Base-by-base conservation (phyloP, 768 basidiomycete species). In the Exidia glandulosa region DNA sequence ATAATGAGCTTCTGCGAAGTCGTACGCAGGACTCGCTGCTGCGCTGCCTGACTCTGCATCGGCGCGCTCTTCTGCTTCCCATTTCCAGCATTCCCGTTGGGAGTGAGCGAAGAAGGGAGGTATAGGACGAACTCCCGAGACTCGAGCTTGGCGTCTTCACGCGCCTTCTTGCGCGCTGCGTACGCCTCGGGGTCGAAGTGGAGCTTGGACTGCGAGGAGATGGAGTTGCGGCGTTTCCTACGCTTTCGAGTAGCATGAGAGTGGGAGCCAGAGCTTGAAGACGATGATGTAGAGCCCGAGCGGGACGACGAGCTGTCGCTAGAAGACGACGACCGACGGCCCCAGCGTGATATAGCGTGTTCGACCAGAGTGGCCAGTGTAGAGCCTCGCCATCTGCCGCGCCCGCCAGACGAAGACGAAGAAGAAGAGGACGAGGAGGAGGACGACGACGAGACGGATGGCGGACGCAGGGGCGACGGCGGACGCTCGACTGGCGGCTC, bases 271-370 rank as follows among this genome's bases (percentile, higher is more conserved):
- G 16, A n/a, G 50, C 30, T 54, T 10, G 70, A 69, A 55, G 73
- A 71, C 32, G 71, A 71, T 29, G 73, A 72, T 32, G 69, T 63
- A 7, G 75, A 74, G 33, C 60, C 52, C 12, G 61, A 58, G 3
- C 60, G 56, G 10, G 45, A 47, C 2, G 63, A 60, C 1, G 76
- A 76, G n/a, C 78, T 78, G 0, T 80, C 74, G 2, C 73, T 67
- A 1, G 76, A 73, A 1, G 74, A 72, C 14, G 63, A 62, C 66
- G 76, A 77, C 45, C 77, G 76, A 62, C 82, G 75, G 25, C 86
- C 86, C 87, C 87, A 90, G 61, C 83, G 79, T 36, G 83, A 73
- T 61, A 88, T 87, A 6, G 87, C 87, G 56, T 79, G 76, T 63
- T 90, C 88, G 10, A 88, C 77, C 36, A 85, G 79, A 1, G 84